A percentile compares a stretch with the other conserved stretches of the same genome.
Conservation (phyloP, 2,329 filamentous ascomycete species). For the Aaosphaeria pasadenensis region DNA sequence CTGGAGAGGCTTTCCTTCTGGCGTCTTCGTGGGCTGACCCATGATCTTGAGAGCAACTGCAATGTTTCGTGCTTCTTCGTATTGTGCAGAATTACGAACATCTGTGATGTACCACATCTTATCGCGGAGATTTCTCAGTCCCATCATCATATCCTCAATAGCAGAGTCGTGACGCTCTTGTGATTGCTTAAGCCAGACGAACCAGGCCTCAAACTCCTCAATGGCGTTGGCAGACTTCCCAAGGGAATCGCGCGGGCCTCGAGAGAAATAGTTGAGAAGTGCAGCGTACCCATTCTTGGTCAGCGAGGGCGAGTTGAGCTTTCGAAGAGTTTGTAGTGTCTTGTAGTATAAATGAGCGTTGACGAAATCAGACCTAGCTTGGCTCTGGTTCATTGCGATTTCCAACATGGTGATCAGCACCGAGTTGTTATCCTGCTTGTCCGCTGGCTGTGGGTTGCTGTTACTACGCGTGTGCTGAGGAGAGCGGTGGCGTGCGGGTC, state of each 20-base stretch:
- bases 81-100: constrained; percentile 83
- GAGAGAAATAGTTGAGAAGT: constrained; percentile 70
- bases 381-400: constrained; percentile 72
- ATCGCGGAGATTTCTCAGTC: constrained; percentile 73
- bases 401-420: constrained; percentile 71
- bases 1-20: constrained; percentile 39
- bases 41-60: constrained; percentile 88
- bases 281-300: constrained; percentile 68
- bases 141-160: constrained; percentile 71
- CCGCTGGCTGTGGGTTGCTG: constrained; percentile 38
- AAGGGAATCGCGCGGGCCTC: constrained; percentile 67
- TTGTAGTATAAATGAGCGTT: constrained; percentile 83
- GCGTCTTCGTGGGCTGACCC: constrained; percentile 56
- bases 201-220: constrained; percentile 76
- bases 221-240: constrained; percentile 68
- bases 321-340: constrained; percentile 70
- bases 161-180: constrained; percentile 73
- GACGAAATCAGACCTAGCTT: constrained; percentile 77
- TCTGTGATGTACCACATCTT: constrained; percentile 99
- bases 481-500: constrained; percentile 33
- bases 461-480: constrained; percentile 36
- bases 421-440: constrained; percentile 38
- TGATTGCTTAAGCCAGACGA: constrained; percentile 79
- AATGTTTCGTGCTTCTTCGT: constrained; percentile 83
- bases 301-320: constrained; percentile 58